Base-by-base conservation (phyloP, 345 rosid species). In the Eutrema yunnanense region DNA sequence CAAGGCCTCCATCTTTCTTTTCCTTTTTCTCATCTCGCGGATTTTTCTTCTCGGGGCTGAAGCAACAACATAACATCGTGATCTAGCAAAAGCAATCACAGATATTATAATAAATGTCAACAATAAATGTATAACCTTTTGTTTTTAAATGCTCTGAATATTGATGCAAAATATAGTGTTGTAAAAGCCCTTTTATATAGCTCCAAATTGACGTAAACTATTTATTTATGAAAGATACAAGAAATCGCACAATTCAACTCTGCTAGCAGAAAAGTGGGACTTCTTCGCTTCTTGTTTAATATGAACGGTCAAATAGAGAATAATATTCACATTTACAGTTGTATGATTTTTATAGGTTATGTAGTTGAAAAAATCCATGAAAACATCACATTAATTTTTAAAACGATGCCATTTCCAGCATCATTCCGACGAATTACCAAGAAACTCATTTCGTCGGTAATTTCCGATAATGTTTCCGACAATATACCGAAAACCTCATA, bases 1-100 rank as follows among this genome's bases (percentile, higher is more conserved):
- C 64, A 68, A 68, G 32, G 9, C 46, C 73, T 69, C 73, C 74
- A 72, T 72, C 70, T 54, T 63, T 63, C 56, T 62, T 62, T 43
- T 40, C 70, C 41, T 26, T 73, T 55, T 54, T 73, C 47, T 7
- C 58, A 55, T 64, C 65, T 57, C 9, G 38, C 4, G 37, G 53
- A 38, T 73, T 57, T 42, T 73, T 65, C 61, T 73, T 65, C 46
- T 57, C 56, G 38, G 36, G 52, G 3, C 65, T 29, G 43, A 54
- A n/a, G 30, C 43, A 65, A 38, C 72, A 73, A 66, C 78, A 56
- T 12, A 73, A 57, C 5, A 73, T 73, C 9, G 69, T 72, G 69
- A 56, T 56, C 58, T 60, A 52, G 34, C 50, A 56, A 56, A 56
- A 10, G 37, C 58, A 44, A 64, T 46, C 58, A 64, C 64, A 54